Conservation (phyloP, 495 filamentous ascomycete genomes). For the Acidiella bohemica region DNA sequence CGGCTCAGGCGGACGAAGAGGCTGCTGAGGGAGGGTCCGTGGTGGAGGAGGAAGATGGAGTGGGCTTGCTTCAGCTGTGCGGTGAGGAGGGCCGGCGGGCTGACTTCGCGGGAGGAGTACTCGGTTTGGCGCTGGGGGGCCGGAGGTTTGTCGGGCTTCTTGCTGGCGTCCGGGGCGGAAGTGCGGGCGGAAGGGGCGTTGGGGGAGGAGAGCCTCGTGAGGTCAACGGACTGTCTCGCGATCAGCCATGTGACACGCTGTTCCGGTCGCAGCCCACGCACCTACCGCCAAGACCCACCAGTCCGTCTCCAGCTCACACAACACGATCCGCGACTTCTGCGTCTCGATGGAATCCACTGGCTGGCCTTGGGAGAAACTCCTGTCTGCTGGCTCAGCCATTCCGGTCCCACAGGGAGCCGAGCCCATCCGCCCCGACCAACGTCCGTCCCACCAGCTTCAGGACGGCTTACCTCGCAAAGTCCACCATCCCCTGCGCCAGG, state of each 20-base stretch:
- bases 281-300: constrained; percentile 91
- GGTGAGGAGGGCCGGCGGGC: constrained; percentile 62
- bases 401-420: constrained; percentile 2
- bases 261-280: too few species aligned
- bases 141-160: constrained; percentile 21
- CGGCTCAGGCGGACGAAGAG: constrained; percentile 51
- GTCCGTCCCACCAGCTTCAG: constrained; percentile 5
- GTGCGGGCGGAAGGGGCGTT: too few species aligned
- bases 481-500: constrained; percentile 94
- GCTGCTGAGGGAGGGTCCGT: constrained; percentile 52
- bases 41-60: constrained; percentile 73
- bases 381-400: constrained; percentile 22
- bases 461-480: constrained; percentile 58
- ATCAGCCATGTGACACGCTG: too few species aligned
- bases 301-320: constrained; percentile 70
- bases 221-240: constrained; percentile 68
- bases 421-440: not conserved
- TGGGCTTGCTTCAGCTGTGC: constrained; percentile 74
- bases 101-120: constrained; percentile 80
- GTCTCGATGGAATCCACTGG: constrained; percentile 80
- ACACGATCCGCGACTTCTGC: constrained; percentile 66
- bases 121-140: constrained; percentile 36
- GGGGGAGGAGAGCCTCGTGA: constrained; percentile 45
- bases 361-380: constrained; percentile 64
- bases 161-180: constrained; percentile 7